Base-by-base conservation (phyloP, 177 flowering plant genomes). In the Vitis hybrid region DNA sequence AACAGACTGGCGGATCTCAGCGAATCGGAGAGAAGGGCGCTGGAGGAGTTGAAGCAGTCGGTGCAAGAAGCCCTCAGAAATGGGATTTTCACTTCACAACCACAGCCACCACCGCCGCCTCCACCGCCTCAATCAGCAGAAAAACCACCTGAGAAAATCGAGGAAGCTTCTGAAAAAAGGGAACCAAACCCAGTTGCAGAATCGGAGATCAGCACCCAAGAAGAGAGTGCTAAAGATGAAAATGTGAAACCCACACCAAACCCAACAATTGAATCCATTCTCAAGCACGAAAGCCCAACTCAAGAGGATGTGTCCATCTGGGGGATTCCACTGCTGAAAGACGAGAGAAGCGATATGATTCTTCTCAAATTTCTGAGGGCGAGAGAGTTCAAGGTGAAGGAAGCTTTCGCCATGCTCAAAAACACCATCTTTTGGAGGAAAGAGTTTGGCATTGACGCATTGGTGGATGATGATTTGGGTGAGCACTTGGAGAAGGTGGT, bases 321-420 rank as follows among this genome's bases (percentile, higher is more conserved):
- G 88, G 93, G 91, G 0, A 56, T 89, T 11, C 88, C 91, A 0
- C 78, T 89, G 3, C 72, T 89, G 52, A 72, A 72, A 23, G 91
- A 89, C 71, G 87, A 84, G 2, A 67, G 86, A 52, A 82, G 57
- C 54, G 91, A 89, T 62, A 86, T 82, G 70, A 72, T 89, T 64
- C 81, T 87, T 7, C 70, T 87, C 68, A 89, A 89, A 62, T 89
- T 89, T 51, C 54, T 89, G 12, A 68, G 88, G 12, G 93, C 93
- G 0, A 77, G 93, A 19, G 93, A 89, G 30, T 89, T 89, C 74
- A 84, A 83, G 15, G 83, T 79, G 64, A 78, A 73, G 51, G 88
- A 89, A 2, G 79, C 93, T 0, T 77, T 83, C 48, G 39, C 66
- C 12, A 89, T 89, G 93, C 57, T 89, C 34, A 76, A 70, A 69